Evolutionary conservation across 2,329 filamentous ascomycete species (phyloP), one percentile per base, ranked within the genome.

Genomic region (Fusarium sp.): DNA sequence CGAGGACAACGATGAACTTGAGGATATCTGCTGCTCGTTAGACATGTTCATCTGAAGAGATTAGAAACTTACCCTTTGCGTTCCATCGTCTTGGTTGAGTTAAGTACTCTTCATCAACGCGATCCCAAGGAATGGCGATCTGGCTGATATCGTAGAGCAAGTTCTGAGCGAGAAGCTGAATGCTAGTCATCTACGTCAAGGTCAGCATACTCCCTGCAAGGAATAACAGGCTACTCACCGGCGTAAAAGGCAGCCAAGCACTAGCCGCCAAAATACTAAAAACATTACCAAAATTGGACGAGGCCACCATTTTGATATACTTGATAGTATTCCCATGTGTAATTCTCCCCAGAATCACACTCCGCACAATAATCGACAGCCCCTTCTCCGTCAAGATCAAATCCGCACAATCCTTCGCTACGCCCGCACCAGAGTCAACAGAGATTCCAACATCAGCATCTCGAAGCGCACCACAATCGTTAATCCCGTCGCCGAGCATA

Each of bases 101-200:
- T 1, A 61, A 0, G 5, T 61, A 61, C 30, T 61, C 58, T 15
- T 61, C 30, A 7, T 61, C 58, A 22, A 61, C 58, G 1, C 58
- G 58, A n/a, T 61, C 58, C 58, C 58, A 61, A 10, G 58, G 58
- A 22, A 61, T 61, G 16, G 58, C 58, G 3, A 61, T 61, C 48
- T 61, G 58, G 14, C 58, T 61, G 24, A 61, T 56, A 5, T 61
- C 58, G 1, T 61, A 61, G 1, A 61, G 30, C 4, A 61, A 7
- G 1, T 61, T 61, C 30, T 61, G 58, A 6, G 58, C 35, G 3
- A 61, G 48, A 11, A 61, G 36, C 0, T 61, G 58, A 22, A 61
- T 61, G 12, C 58, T 61, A 2, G 48, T 61, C 58, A 61, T 61
- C 57, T 60, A 22, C 22, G 16, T 7, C 10, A 15, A 35, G 24